phyloP scores from a whole-genome alignment of 768 basidiomycete genomes.

The Imleria badia region DNA sequence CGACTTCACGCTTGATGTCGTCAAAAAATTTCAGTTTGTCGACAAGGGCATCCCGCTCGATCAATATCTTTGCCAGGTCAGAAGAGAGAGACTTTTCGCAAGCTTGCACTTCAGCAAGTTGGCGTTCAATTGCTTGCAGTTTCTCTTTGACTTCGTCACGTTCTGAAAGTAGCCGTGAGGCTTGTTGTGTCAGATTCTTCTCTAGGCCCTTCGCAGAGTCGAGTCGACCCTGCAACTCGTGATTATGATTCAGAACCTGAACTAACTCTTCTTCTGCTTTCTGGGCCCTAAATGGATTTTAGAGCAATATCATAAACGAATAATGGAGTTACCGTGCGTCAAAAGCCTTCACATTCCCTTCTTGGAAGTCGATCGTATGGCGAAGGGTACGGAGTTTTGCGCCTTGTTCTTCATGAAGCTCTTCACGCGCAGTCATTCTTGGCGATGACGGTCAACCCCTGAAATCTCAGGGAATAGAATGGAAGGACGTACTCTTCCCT shows the following conservation, averaged over 20 bases:
- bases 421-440: constrained; percentile 26
- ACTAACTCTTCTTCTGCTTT: constrained; percentile 21
- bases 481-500: constrained; percentile 32
- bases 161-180: constrained; percentile 25
- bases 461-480: constrained; percentile 14
- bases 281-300: constrained; percentile 14
- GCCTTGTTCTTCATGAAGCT: constrained; percentile 23
- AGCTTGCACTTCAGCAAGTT: constrained; percentile 17
- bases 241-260: constrained; percentile 20
- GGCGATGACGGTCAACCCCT: constrained; percentile 8
- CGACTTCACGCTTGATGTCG: constrained; percentile 17
- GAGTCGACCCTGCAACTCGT: constrained; percentile 30
- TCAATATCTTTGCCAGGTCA: constrained; percentile 13
- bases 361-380: constrained; percentile 31
- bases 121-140: constrained; percentile 12
- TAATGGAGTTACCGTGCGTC: constrained; percentile 25
- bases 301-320: constrained; percentile 2
- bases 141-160: constrained; percentile 21
- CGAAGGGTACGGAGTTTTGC: constrained; percentile 30
- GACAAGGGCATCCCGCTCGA: constrained; percentile 19
- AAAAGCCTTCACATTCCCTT: constrained; percentile 24
- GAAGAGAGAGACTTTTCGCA: constrained; percentile 17
- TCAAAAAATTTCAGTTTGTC: constrained; percentile 24
- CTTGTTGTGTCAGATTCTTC: constrained; percentile 25
- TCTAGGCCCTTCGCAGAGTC: constrained; percentile 25